Base-by-base conservation (phyloP, 352 stramenopile genomes). In the Blastocystis sp. region DNA sequence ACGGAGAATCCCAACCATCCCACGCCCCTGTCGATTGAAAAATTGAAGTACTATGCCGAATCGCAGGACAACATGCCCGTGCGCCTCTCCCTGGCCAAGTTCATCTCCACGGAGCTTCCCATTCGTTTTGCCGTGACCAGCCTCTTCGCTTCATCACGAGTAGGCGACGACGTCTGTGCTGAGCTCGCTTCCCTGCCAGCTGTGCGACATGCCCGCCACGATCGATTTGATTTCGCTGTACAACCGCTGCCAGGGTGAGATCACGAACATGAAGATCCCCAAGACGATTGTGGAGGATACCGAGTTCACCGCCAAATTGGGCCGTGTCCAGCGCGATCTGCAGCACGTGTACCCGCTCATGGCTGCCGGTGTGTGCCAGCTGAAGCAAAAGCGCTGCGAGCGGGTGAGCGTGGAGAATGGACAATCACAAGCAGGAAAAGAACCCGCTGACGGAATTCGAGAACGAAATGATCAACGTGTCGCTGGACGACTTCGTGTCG, bases 331-430 rank as follows among this genome's bases (percentile, higher is more conserved):
- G 61, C 74, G 74, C 11, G 74, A 84, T 84, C 48, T 84, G 38
- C 74, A 84, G 38, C 78, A 88, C 66, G 78, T 88, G 34, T 88
- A 88, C 45, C 78, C 78, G 1, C 67, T 88, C 21, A 88, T 88
- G 78, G 78, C 78, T 10, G 79, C 61, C 40, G 78, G 78, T n/a
- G 78, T 88, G 11, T 79, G 67, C 28, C 64, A 88, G 28, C 62
- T 88, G 38, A 88, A 88, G 34, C 21, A 88, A 60, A 88, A 76
- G 60, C 64, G 78, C 5, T 45, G 28, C 21, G 52, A 76, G 56
- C 19, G 56, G 34, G 78, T 84, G 56, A 10, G 23, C 19, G 40
- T 28, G 28, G 2, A 19, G 41, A 19, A 43, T 23, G 28, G 23
- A 21, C 3, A 0, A 19, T 81, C 10, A 65, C 40, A 7, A n/a